These are phyloP conservation scores for Fusarium brevicatenulatum DNA, from an alignment of 2,329 filamentous ascomycete genomes.

Conservation along the genomic window DNA sequence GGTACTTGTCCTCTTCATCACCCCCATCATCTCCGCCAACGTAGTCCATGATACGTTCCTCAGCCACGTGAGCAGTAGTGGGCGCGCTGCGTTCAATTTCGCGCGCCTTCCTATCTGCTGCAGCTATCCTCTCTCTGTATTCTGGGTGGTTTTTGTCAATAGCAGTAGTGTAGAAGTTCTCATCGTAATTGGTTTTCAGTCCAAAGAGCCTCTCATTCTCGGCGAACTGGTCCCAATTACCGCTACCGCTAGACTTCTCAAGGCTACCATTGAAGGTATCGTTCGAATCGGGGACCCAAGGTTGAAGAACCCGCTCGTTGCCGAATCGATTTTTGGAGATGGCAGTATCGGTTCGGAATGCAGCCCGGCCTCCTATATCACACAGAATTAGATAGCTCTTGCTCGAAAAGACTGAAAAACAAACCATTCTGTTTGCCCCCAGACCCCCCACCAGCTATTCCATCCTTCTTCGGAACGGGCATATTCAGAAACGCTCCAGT, in stretches of 20 bases:
- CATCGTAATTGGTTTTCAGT: conserved; percentile 88
- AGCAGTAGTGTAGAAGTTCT: conserved; percentile 91
- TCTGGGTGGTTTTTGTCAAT: conserved; percentile 87
- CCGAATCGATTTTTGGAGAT: conserved; percentile 80
- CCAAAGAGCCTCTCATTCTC: conserved; percentile 90
- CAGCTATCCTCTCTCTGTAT: conserved; percentile 80
- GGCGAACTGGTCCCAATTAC: conserved; percentile 92
- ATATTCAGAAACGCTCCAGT: conserved; percentile 45
- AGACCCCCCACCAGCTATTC: conserved; percentile 45
- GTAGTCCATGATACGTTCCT: conserved; percentile 82
- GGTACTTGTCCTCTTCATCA: conserved; percentile 91
- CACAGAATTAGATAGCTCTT: conserved; percentile 17
- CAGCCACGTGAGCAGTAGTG: conserved; percentile 84
- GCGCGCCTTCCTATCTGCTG: conserved; percentile 83
- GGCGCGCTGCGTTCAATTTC: conserved; percentile 85
- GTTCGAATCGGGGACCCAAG: conserved; percentile 76
- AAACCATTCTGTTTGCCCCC: conserved; percentile 53
- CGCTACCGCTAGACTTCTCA: conserved; percentile 64
- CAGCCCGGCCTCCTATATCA: conserved; percentile 67
- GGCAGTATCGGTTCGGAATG: conserved; percentile 87
- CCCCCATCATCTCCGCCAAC: conserved; percentile 71
- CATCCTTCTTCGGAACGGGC: conserved; percentile 55
- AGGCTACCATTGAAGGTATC: conserved; percentile 76
- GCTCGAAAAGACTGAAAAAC: conserved; percentile 12
- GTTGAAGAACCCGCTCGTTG: conserved; percentile 80